Base-by-base conservation (phyloP, 768 basidiomycete species). In the Serendipita vermifera region DNA sequence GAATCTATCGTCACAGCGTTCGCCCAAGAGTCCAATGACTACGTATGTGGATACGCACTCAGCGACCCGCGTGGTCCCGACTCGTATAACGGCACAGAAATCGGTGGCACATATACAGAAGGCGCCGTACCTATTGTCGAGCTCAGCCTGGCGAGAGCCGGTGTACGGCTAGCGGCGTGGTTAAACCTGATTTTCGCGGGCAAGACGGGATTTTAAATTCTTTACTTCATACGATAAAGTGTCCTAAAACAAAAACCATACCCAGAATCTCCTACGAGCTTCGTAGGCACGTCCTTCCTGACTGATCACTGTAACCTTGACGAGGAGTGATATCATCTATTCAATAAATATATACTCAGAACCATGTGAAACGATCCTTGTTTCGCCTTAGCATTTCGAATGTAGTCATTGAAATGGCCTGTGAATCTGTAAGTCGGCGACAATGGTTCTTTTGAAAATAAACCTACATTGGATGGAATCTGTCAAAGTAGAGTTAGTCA, bases 21-120 rank as follows among this genome's bases (percentile, higher is more conserved):
- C 24, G 41, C 41, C 14, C 41, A 43, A 43, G 41, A 43, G 41
- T 43, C 41, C 11, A 43, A 43, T 22, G 20, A 43, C 24, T 43
- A 15, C 20, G 41, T 43, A 11, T 43, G 41, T 24, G 14, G 15
- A 11, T 43, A 43, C 24, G 41, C 41, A 15, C 24, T 43, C 15
- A 43, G 41, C 41, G 14, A 13, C 11, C 41, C 41, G 11, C 14
- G 24, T 22, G 41, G 41, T 11, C 41, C 41, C 14, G 20, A 43
- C 41, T 43, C 41, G 41, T 43, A 43, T 24, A 43, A 43, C 24
- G 24, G 24, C 41, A 15, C 14, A 22, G 41, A 43, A 22, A 43
- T 43, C 20, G 41, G 41, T 43, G 41, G 41, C 11, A 11, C 14
- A 22, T 43, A 43, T 22, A 15, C 41, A 22, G 24, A 43, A 15